These are phyloP conservation scores for Elsinoe necatrix DNA, from an alignment of 2,329 filamentous ascomycete species.

Conservation along the genomic window DNA sequence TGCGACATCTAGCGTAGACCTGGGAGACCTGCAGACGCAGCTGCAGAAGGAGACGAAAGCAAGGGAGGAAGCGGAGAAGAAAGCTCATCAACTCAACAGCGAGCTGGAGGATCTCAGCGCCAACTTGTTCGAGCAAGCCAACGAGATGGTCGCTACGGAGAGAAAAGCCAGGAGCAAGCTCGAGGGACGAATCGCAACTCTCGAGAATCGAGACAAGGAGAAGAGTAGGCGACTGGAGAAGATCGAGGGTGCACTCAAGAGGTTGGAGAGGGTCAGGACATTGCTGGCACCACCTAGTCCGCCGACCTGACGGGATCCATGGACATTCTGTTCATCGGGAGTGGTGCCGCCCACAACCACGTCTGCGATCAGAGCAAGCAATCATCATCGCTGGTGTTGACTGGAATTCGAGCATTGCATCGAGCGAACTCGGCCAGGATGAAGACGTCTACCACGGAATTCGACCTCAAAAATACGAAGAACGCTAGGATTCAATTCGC, in stretches of 20 bases:
- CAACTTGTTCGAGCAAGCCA: slow-evolving; percentile 67
- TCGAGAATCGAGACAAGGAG: slow-evolving; percentile 63
- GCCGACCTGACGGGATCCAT: background rate
- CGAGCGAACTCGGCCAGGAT: background rate
- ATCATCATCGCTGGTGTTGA: too few relatives aligned
- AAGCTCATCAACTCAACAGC: slow-evolving; percentile 54
- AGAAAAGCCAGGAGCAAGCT: slow-evolving; percentile 60
- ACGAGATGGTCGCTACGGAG: slow-evolving; percentile 74
- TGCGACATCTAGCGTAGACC: slow-evolving; percentile 19
- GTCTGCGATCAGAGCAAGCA: too few relatives aligned
- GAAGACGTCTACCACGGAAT: too few relatives aligned
- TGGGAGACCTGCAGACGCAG: slow-evolving; percentile 46
- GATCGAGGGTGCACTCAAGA: slow-evolving; percentile 60
- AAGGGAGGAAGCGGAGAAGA: slow-evolving; percentile 58
- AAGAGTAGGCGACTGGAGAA: slow-evolving; percentile 60
- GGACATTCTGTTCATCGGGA: too few relatives aligned
- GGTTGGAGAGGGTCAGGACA: slow-evolving; percentile 62
- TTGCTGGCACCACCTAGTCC: slow-evolving; percentile 37
- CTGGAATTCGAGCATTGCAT: too few relatives aligned
- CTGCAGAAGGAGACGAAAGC: slow-evolving; percentile 57
- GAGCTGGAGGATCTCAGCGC: slow-evolving; percentile 71
- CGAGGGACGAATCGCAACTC: slow-evolving; percentile 58
- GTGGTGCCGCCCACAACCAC: too few relatives aligned
- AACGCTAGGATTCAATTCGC: background rate
- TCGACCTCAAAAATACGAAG: too few relatives aligned